Evolutionary conservation across 192 early-diverging fungal species (phyloP).

Genomic region (Coemansia biformis): DNA sequence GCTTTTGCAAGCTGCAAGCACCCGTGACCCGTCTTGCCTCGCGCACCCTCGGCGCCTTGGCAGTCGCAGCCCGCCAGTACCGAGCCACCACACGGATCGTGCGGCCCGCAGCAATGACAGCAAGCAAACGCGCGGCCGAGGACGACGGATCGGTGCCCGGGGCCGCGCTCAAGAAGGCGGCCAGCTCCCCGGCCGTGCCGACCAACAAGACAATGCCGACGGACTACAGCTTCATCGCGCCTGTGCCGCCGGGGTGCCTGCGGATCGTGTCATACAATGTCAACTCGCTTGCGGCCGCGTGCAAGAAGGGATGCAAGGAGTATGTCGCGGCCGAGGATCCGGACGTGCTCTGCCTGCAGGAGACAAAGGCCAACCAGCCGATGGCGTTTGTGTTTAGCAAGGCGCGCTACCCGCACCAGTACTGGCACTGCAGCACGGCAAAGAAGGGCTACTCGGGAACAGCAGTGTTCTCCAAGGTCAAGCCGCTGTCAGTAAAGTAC

Average conservation of each 20-base stretch:
- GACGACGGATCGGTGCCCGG: background rate
- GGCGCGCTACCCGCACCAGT: conserved; percentile 63
- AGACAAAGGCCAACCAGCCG: conserved; percentile 76
- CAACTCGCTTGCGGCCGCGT: conserved; percentile 60
- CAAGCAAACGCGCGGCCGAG: conserved; percentile 22
- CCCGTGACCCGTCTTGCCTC: too few species aligned
- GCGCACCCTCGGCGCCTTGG: too few species aligned
- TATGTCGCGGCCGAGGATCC: conserved; percentile 74
- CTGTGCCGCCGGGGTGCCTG: conserved; percentile 48
- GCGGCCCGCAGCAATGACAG: conserved; percentile 5
- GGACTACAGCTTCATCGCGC: conserved; percentile 51
- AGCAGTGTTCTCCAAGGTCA: conserved; percentile 72
- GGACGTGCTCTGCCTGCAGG: conserved; percentile 78
- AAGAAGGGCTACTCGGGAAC: conserved; percentile 81
- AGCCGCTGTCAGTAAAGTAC: too few species aligned
- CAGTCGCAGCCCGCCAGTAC: background rate
- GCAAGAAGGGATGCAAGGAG: conserved; percentile 74
- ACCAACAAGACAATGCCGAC: conserved; percentile 66
- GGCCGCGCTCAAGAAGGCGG: conserved; percentile 13
- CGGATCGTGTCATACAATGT: conserved; percentile 79
- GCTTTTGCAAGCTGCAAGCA: too few species aligned
- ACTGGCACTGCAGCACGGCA: conserved; percentile 57
- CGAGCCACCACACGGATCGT: conserved; percentile 5
- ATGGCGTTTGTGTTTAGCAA: conserved; percentile 55
- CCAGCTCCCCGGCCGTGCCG: conserved; percentile 16